Base-by-base conservation (phyloP, 352 stramenopile genomes). In the Phytopythium aichiense region DNA sequence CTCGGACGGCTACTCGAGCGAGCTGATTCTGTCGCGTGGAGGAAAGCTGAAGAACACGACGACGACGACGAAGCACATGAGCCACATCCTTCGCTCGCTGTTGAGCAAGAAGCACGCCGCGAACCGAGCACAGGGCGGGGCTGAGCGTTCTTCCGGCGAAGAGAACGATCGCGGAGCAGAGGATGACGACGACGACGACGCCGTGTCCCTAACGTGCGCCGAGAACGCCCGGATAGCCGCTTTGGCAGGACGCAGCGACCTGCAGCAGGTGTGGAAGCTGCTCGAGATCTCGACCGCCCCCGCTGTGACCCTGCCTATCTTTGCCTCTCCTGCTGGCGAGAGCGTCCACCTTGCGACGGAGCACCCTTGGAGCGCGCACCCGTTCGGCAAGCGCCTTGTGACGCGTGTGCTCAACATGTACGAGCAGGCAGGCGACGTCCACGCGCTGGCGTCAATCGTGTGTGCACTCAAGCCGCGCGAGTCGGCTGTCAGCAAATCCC, bases 201-300 rank as follows among this genome's bases (percentile, higher is more conserved):
- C 22, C 7, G 60, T 84, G 4, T 79, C 72, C 0, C 63, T 79
- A 15, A 81, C 73, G 6, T 92, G 83, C 54, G 79, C 75, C 6
- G 71, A 87, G 66, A 92, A 92, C 66, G 68, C 83, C 11, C 71
- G 56, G 12, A 74, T 86, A 38, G 79, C 83, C 1, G 59, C 68
- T 6, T 61, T 91, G 9, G 78, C 81, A 33, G 84, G 84, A 7
- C 71, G 86, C 2, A 72, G 69, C 0, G 87, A 95, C 58, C 72
- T 94, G n/a, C 70, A 87, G 23, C 80, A 93, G 58, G 81, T 94
- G 56, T 95, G 87, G 87, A 89, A 82, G 18, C 53, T 95, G 5
- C 59, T 95, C 6, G 79, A 90, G 54, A 78, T 92, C 25, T 87
- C 83, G 22, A 80, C 72, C 15, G 74, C 87, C 9, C 71, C 84